phyloP scores from a whole-genome alignment of 2,329 filamentous ascomycete genomes.

The Ascochyta koolunga region DNA sequence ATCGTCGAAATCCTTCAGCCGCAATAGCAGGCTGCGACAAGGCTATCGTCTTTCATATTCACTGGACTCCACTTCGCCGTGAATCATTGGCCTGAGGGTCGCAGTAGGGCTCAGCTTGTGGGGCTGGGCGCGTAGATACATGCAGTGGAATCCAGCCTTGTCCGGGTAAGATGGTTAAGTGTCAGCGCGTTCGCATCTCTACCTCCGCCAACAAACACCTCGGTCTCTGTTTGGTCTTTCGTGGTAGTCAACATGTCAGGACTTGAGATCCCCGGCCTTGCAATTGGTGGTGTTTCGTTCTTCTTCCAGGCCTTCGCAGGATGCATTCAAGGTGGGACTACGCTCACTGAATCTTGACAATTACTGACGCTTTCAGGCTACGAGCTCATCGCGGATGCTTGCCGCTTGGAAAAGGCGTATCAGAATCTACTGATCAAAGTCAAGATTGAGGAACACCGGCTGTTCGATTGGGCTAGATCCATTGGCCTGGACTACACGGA shows the following conservation, averaged over 20 bases:
- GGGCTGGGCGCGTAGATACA: conserved; percentile 34
- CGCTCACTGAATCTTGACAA: neutral
- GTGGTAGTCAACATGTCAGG: too few relatives aligned
- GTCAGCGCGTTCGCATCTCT: conserved; percentile 20
- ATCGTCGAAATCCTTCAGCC: neutral
- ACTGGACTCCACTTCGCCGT: conserved; percentile 14
- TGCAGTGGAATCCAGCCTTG: conserved; percentile 20
- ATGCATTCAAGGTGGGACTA: conserved; percentile 40
- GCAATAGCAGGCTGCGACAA: neutral
- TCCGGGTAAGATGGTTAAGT: conserved; percentile 18
- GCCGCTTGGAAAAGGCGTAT: conserved; percentile 38
- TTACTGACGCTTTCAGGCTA: conserved; percentile 33
- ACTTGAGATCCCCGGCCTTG: conserved; percentile 29
- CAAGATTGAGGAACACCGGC: conserved; percentile 47
- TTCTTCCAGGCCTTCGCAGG: conserved; percentile 47
- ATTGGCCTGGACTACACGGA: conserved; percentile 42
- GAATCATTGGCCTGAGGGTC: conserved; percentile 25
- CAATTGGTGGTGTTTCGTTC: conserved; percentile 38
- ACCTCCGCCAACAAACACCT: neutral
- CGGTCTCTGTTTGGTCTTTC: too few relatives aligned
- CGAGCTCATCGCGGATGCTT: conserved; percentile 47
- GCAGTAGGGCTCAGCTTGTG: conserved; percentile 27
- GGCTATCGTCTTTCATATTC: neutral
- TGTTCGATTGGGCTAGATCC: conserved; percentile 47
- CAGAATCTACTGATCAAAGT: conserved; percentile 46